Conservation (phyloP, 805 yeast genomes). For the Metschnikowia colocasiae region DNA sequence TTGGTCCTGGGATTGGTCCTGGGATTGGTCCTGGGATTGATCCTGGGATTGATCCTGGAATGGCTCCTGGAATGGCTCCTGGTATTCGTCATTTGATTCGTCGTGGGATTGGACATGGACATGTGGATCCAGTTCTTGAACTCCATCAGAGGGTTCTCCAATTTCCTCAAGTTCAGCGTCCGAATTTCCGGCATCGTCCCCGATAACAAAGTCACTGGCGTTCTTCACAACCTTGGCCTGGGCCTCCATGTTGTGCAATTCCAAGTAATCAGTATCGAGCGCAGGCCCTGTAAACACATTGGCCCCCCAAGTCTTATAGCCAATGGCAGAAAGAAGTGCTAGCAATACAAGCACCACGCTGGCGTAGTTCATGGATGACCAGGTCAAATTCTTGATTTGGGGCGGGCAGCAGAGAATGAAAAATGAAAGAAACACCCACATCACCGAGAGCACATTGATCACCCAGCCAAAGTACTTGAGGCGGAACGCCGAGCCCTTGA, state of each 20-base stretch:
- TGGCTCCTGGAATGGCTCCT: too few relatives aligned
- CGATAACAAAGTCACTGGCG: constrained; percentile 7
- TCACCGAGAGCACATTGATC: constrained; percentile 53
- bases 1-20: too few relatives aligned
- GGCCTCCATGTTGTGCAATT: constrained; percentile 30
- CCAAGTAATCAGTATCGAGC: constrained; percentile 43
- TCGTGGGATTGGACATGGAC: too few relatives aligned
- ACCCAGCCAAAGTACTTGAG: constrained; percentile 62
- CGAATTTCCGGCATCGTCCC: constrained; percentile 5
- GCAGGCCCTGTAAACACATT: constrained; percentile 62
- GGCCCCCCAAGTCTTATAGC: constrained; percentile 62
- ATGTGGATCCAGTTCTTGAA: too few relatives aligned
- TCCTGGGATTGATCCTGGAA: too few relatives aligned
- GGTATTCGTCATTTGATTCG: too few relatives aligned
- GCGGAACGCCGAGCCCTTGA: constrained; percentile 67
- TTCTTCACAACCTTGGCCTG: constrained; percentile 12
- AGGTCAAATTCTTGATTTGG: constrained; percentile 41
- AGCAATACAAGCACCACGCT: constrained; percentile 53
- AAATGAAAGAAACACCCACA: constrained; percentile 58
- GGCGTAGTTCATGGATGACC: constrained; percentile 58
- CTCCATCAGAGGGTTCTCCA: too few relatives aligned
- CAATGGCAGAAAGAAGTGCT: constrained; percentile 44
- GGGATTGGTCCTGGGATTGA: too few relatives aligned
- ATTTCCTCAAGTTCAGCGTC: too few relatives aligned
- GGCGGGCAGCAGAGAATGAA: constrained; percentile 70